A percentile compares a stretch with the other conserved stretches of the same genome.
These are phyloP conservation scores for Turritis glabra DNA, from an alignment of 345 rosid genomes.

Conservation along the genomic window DNA sequence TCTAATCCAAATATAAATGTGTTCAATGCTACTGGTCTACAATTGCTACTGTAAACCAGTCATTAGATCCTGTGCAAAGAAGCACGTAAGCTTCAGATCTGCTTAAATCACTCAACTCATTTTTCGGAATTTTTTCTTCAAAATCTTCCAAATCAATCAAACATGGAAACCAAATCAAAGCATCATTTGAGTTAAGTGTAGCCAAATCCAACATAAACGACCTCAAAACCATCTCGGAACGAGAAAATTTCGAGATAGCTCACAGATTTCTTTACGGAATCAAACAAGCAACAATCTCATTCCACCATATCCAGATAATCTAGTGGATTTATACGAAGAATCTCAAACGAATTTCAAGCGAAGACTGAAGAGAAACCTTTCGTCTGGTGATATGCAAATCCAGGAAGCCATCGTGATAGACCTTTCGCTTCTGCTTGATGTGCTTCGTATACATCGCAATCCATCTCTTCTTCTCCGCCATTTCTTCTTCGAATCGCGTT, in stretches of 20 bases:
- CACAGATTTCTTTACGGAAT: background rate
- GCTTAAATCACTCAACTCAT: background rate
- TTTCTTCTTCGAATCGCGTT: conserved; percentile 5
- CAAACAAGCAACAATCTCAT: background rate
- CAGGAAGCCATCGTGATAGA: conserved; percentile 78
- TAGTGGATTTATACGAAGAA: background rate
- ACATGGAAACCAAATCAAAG: background rate
- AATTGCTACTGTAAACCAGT: background rate
- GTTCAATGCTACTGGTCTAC: background rate
- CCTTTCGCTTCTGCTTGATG: conserved; percentile 75
- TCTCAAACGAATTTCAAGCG: background rate
- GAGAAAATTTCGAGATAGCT: no score
- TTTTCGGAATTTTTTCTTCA: background rate
- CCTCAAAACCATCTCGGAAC: background rate
- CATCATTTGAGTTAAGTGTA: background rate
- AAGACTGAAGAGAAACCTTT: conserved; percentile 49
- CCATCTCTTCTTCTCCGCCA: conserved; percentile 67
- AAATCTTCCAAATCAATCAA: background rate
- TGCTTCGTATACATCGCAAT: conserved; percentile 81
- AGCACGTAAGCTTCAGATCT: background rate
- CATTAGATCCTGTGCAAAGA: no score
- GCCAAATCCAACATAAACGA: background rate
- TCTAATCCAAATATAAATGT: background rate
- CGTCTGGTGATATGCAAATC: conserved; percentile 47
- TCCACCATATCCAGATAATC: background rate